Evolutionary conservation across 2,329 filamentous ascomycete species (phyloP).

Genomic region (Verticillium albo-atrum): DNA sequence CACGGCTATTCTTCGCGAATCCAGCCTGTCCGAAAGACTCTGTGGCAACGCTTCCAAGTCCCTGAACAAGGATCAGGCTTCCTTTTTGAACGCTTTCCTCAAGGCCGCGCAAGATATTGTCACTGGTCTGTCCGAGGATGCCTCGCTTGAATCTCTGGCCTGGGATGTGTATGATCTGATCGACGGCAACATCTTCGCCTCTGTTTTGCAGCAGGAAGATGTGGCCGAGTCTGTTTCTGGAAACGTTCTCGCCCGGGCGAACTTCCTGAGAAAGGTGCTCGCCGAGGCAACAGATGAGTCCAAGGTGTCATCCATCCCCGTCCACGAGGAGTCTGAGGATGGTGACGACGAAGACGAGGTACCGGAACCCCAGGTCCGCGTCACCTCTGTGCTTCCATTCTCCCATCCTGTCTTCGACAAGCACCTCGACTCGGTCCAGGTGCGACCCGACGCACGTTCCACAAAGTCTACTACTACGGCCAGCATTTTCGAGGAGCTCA

Average conservation of each 20-base stretch:
- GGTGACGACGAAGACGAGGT: neutral
- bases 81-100: neutral
- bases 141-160: neutral
- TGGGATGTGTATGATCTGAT: constrained; percentile 27
- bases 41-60: neutral
- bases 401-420: constrained; percentile 40
- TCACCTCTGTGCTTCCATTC: constrained; percentile 36
- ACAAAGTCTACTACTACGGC: constrained; percentile 16
- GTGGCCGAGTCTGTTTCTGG: neutral
- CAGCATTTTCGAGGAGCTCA: constrained; percentile 41
- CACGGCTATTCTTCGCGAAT: neutral
- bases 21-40: neutral
- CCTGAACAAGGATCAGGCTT: neutral
- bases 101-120: neutral
- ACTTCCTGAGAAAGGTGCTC: neutral
- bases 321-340: neutral
- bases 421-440: constrained; percentile 36
- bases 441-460: constrained; percentile 22
- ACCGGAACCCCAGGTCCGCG: neutral
- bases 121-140: neutral
- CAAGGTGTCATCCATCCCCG: neutral
- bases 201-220: neutral
- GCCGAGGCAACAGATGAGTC: neutral
- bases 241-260: neutral
- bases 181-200: constrained; percentile 23